Evolutionary conservation across 2,329 filamentous ascomycete species (phyloP), one percentile per base, ranked within the genome.

Genomic region (Pyrenophora seminiperda): DNA sequence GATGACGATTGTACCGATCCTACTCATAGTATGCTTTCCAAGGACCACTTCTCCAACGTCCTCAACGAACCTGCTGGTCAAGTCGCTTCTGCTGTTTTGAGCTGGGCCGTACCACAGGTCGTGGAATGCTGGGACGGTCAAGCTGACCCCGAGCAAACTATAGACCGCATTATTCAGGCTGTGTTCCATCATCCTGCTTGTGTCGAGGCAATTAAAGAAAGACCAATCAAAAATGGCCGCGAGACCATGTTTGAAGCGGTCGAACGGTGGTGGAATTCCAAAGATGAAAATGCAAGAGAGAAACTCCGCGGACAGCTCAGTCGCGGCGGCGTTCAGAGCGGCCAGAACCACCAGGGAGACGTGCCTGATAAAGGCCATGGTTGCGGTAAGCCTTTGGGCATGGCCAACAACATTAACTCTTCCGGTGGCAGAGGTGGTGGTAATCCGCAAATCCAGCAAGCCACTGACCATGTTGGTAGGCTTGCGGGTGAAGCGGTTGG

Each of bases 11-110:
- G 78, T 56, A 85, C 84, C 15, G 88, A 97, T 66, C 93, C 92
- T 0, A 97, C 92, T 1, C 92, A 97, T 77, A 95, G 90, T 15
- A 96, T 96, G 92, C 79, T 97, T 43, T 91, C 91, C 51, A 97
- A 97, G 77, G 92, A 97, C 66, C 92, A 97, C 75, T 97, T 97
- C 73, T 89, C 88, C 57, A 95, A 95, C 67, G 79, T 88, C 24
- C 81, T 97, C 52, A 97, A 97, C 70, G 91, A 96, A 70, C 83
- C 91, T 34, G 92, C 91, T 37, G 92, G 92, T 47, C 88, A 87
- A 65, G 84, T 91, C 52, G 91, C 92, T 19, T 89, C 87, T 56
- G 83, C 86, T 63, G 85, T 92, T 39, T 78, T 97, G 34, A 83
- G 83, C 49, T 97, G 91, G 90, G 87, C 87, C 17, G 90, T 96